phyloP scores from a whole-genome alignment of 75 land plant species.

The Pinus albicaulis region DNA sequence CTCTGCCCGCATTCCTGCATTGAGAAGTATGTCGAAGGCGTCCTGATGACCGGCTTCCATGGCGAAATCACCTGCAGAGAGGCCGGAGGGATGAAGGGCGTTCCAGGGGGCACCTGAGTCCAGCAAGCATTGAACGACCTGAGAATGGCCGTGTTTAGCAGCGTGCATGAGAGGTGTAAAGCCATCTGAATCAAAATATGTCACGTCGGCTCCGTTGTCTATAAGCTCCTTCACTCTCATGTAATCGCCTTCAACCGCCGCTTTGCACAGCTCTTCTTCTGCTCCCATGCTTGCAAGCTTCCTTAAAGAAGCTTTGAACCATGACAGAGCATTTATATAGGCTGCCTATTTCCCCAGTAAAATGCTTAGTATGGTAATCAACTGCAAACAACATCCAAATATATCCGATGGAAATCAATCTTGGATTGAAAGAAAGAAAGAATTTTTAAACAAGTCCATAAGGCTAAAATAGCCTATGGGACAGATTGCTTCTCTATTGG shows the following conservation, averaged over 20 bases:
- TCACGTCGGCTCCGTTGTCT: slow-evolving; percentile 62
- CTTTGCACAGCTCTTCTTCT: slow-evolving; percentile 24
- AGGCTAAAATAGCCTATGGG: too few species aligned
- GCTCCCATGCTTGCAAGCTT: too few species aligned
- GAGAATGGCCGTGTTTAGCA: slow-evolving; percentile 70
- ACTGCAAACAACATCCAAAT: too few species aligned
- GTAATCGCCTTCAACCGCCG: slow-evolving; percentile 61
- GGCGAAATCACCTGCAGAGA: slow-evolving; percentile 93
- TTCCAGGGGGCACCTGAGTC: slow-evolving; percentile 94
- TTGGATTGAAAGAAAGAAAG: too few species aligned
- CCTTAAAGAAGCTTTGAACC: too few species aligned
- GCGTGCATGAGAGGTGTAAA: slow-evolving; percentile 94
- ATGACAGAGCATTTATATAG: too few species aligned
- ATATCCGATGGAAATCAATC: too few species aligned
- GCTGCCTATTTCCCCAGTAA: too few species aligned
- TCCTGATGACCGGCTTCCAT: slow-evolving; percentile 89
- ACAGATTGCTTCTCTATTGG: too few species aligned
- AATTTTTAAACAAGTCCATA: too few species aligned
- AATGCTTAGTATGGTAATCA: too few species aligned
- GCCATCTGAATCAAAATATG: slow-evolving; percentile 59
- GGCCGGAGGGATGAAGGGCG: slow-evolving; percentile 67
- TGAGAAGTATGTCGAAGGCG: slow-evolving; percentile 70
- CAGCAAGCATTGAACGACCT: slow-evolving; percentile 52
- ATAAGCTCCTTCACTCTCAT: slow-evolving; percentile 36
- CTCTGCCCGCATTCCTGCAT: slow-evolving; percentile 85